A percentile compares a stretch with the other conserved stretches of the same genome.
Conservation (phyloP, 306 rosid species). For the Notholithocarpus densiflorus region DNA sequence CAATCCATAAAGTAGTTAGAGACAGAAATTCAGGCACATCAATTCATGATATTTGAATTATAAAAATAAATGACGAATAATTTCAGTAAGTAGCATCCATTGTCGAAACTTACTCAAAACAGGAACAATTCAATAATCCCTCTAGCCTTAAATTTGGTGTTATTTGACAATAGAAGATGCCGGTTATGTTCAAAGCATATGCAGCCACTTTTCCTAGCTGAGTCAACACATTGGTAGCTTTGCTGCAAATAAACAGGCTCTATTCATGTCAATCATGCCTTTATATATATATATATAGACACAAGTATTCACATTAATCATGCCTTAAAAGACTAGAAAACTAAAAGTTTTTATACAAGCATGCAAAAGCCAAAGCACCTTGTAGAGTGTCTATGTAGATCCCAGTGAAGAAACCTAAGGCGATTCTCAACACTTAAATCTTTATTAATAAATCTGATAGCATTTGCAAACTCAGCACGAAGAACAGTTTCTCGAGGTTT, state of each 20-base stretch:
- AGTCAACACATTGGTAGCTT: slow-evolving; percentile 68
- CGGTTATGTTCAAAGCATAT: slow-evolving; percentile 61
- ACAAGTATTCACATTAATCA: slow-evolving; percentile 24
- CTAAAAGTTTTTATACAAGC: not conserved
- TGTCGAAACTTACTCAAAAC: slow-evolving; percentile 54
- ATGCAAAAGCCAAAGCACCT: slow-evolving; percentile 41
- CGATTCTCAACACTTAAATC: slow-evolving; percentile 46
- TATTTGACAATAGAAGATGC: slow-evolving; percentile 73
- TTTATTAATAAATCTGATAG: slow-evolving; percentile 65
- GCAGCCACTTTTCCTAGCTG: slow-evolving; percentile 75
- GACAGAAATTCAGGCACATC: not conserved
- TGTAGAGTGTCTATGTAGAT: slow-evolving; percentile 77
- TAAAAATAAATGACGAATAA: not conserved
- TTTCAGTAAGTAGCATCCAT: not conserved
- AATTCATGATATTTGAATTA: not conserved
- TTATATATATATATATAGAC: too few species aligned
- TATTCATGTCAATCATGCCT: slow-evolving; percentile 25
- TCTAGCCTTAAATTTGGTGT: slow-evolving; percentile 38
- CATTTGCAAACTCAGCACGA: slow-evolving; percentile 76
- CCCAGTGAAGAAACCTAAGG: slow-evolving; percentile 89
- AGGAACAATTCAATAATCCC: slow-evolving; percentile 40
- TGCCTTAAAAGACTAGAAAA: slow-evolving; percentile 12
- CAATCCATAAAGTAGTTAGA: not conserved
- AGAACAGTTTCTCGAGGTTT: slow-evolving; percentile 91
- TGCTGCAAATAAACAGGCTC: slow-evolving; percentile 50